A percentile compares a stretch with the other conserved stretches of the same genome.
Conservation (phyloP, 352 stramenopile species). For the Phytophthora multivora region DNA sequence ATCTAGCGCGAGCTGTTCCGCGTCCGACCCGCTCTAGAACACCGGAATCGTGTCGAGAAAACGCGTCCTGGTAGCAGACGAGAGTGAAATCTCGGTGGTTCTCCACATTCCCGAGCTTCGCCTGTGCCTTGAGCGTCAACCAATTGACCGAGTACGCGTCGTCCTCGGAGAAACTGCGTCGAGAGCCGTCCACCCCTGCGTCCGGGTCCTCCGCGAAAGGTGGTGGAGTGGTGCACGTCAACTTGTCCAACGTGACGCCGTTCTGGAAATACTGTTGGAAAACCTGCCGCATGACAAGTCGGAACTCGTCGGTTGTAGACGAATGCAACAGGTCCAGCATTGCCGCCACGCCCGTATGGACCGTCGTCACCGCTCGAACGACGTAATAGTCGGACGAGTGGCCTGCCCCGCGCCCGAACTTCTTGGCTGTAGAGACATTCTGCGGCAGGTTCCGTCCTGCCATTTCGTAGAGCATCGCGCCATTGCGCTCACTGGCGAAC, state of each 20-base stretch:
- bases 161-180: conserved; percentile 55
- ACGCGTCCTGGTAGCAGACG: conserved; percentile 75
- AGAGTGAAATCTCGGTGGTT: conserved; percentile 67
- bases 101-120: conserved; percentile 41
- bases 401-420: conserved; percentile 52
- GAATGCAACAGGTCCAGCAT: conserved; percentile 57
- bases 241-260: conserved; percentile 61
- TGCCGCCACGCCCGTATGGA: conserved; percentile 46
- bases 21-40: conserved; percentile 36
- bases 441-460: conserved; percentile 49
- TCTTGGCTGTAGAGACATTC: conserved; percentile 44
- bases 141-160: conserved; percentile 76
- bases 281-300: conserved; percentile 61
- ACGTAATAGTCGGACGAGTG: conserved; percentile 69
- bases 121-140: conserved; percentile 54
- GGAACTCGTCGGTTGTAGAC: conserved; percentile 47
- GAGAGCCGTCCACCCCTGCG: conserved; percentile 24
- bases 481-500: conserved; percentile 55
- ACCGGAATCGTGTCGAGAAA: conserved; percentile 42
- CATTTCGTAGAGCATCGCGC: conserved; percentile 67
- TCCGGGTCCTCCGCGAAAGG: conserved; percentile 46
- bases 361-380: conserved; percentile 64
- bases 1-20: conserved; percentile 28
- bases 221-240: conserved; percentile 63
- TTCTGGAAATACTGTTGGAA: conserved; percentile 62